Evolutionary conservation across 2,329 filamentous ascomycete genomes (phyloP).

Genomic region (Thermoascus crustaceus): DNA sequence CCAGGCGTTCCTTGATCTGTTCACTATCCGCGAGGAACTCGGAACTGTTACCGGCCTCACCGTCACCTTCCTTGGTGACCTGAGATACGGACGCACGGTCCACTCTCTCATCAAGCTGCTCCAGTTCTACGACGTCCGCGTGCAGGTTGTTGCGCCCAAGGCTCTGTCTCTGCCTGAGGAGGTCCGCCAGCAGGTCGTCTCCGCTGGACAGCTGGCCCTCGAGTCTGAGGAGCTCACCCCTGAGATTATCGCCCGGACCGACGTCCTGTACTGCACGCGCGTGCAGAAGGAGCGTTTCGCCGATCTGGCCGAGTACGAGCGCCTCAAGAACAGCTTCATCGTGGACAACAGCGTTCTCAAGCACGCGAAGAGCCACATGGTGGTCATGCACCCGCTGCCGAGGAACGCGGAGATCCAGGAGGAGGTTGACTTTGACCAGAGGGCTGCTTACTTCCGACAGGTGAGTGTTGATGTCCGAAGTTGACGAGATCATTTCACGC

Average conservation of each 20-base stretch:
- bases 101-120: slow-evolving; percentile 93
- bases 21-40: slow-evolving; percentile 95
- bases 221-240: slow-evolving; percentile 74
- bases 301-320: slow-evolving; percentile 71
- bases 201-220: slow-evolving; percentile 65
- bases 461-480: slow-evolving; percentile 51
- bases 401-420: slow-evolving; percentile 88
- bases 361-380: slow-evolving; percentile 84
- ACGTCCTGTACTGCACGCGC: slow-evolving; percentile 94
- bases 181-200: slow-evolving; percentile 62
- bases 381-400: slow-evolving; percentile 91
- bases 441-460: slow-evolving; percentile 98
- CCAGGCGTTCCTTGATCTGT: slow-evolving; percentile 93
- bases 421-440: slow-evolving; percentile 95
- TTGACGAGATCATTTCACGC: slow-evolving; percentile 12
- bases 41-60: slow-evolving; percentile 92
- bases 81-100: slow-evolving; percentile 86
- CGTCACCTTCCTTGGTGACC: slow-evolving; percentile 91
- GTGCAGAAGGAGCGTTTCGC: slow-evolving; percentile 95
- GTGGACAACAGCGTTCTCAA: slow-evolving; percentile 86
- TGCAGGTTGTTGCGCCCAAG: slow-evolving; percentile 83
- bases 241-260: slow-evolving; percentile 75
- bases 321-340: slow-evolving; percentile 78
- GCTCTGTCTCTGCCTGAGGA: slow-evolving; percentile 67
- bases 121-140: slow-evolving; percentile 86